Evolutionary conservation across 345 rosid species (phyloP).

Genomic region (Rubroshorea leprosula): DNA sequence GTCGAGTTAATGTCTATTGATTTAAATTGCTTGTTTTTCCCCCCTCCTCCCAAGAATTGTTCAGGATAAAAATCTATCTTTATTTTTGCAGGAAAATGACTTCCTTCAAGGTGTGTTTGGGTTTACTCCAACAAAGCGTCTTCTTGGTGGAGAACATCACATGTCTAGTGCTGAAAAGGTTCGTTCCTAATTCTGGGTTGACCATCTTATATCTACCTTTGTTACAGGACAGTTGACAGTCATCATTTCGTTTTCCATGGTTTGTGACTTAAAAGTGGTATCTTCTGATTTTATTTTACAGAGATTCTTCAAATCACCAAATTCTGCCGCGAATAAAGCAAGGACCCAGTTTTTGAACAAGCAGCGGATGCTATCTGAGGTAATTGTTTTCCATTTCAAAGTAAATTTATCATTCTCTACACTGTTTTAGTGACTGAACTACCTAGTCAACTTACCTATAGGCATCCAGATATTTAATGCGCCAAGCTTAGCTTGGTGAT

Average conservation of each 20-base stretch:
- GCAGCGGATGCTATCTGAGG: slow-evolving; percentile 83
- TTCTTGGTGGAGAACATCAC: slow-evolving; percentile 32
- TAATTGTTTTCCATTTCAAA: neutral
- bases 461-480: too few species aligned
- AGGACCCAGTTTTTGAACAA: slow-evolving; percentile 75
- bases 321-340: slow-evolving; percentile 73
- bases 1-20: neutral
- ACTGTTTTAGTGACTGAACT: too few species aligned
- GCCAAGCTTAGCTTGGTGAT: too few species aligned
- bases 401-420: too few species aligned
- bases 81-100: slow-evolving; percentile 63
- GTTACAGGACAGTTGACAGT: too few species aligned
- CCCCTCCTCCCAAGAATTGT: neutral
- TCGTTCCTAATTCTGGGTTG: slow-evolving; percentile 4
- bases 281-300: slow-evolving; percentile 26
- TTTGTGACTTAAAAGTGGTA: neutral
- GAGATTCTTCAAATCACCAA: slow-evolving; percentile 76
- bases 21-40: neutral
- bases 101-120: slow-evolving; percentile 72
- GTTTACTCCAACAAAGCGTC: slow-evolving; percentile 55
- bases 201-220: neutral
- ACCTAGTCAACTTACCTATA: too few species aligned
- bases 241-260: too few species aligned
- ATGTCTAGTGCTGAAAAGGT: slow-evolving; percentile 65
- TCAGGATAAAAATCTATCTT: neutral